A percentile compares a stretch with the other conserved stretches of the same genome.
Conservation (phyloP, 371 early-diverging fungal genomes). For the Mucor irregularis region DNA sequence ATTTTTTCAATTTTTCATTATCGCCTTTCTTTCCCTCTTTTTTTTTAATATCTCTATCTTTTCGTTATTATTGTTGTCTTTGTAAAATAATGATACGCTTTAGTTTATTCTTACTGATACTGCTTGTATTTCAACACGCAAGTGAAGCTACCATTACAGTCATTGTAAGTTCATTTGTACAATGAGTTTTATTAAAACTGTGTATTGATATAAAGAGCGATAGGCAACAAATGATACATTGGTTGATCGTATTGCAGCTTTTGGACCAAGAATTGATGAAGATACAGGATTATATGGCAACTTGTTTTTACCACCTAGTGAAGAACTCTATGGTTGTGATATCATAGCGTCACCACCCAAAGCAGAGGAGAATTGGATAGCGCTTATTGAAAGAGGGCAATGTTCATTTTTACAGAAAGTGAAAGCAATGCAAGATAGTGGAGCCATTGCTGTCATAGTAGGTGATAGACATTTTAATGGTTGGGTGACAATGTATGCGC, state of each 20-base stretch:
- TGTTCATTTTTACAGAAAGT: constrained; percentile 91
- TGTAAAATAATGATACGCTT: background rate
- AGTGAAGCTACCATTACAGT: constrained; percentile 20
- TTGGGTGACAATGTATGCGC: constrained; percentile 92
- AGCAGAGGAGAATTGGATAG: constrained; percentile 63
- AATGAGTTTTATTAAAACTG: background rate
- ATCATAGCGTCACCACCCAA: constrained; percentile 18
- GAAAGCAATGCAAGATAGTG: constrained; percentile 82
- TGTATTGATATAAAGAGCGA: background rate
- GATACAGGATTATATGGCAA: constrained; percentile 46
- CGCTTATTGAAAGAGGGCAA: constrained; percentile 83
- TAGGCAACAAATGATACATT: constrained; percentile 63
- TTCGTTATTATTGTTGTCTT: background rate
- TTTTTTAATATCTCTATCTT: background rate
- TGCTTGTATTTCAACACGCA: constrained; percentile 1
- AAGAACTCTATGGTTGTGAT: constrained; percentile 38
- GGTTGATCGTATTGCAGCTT: constrained; percentile 68
- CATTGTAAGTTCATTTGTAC: constrained; percentile 1
- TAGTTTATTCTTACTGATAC: background rate
- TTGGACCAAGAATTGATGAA: constrained; percentile 62
- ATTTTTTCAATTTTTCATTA: background rate
- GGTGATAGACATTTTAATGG: constrained; percentile 77
- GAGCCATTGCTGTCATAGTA: constrained; percentile 88
- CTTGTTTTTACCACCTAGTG: constrained; percentile 32
- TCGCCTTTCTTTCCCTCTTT: background rate